Percentiles rank a stretch among this genome's conserved stretches.
Evolutionary conservation across 2,329 filamentous ascomycete species (phyloP).

Genomic region (Sphaerostilbella broomeana): DNA sequence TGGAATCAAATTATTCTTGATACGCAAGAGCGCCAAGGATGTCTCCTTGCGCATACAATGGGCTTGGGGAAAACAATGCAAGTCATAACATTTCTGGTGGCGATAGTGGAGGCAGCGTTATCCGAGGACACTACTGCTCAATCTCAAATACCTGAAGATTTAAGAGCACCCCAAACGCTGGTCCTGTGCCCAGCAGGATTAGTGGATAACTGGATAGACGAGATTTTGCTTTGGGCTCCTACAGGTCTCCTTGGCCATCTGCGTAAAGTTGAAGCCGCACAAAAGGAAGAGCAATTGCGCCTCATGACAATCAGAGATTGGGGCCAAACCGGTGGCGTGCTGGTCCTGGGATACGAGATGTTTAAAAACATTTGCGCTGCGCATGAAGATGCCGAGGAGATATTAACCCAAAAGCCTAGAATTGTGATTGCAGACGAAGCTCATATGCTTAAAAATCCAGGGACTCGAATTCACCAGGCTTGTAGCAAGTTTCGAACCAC

Average conservation of each 20-base stretch:
- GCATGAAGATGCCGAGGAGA: conserved; percentile 25
- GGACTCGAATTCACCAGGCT: conserved; percentile 44
- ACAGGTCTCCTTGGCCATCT: conserved; percentile 47
- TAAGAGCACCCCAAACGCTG: conserved; percentile 59
- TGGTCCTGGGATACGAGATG: conserved; percentile 71
- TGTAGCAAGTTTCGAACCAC: conserved; percentile 57
- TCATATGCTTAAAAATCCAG: conserved; percentile 66
- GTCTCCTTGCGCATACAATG: conserved; percentile 83
- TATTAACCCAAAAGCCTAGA: conserved; percentile 55
- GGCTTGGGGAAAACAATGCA: conserved; percentile 92
- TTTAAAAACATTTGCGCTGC: conserved; percentile 15
- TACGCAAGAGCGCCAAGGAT: conserved; percentile 57
- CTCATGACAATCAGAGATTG: conserved; percentile 47
- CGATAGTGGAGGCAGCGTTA: conserved; percentile 58
- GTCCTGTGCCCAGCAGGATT: conserved; percentile 70
- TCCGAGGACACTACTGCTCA: conserved; percentile 52
- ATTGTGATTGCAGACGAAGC: conserved; percentile 83
- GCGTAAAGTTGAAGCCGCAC: conserved; percentile 44
- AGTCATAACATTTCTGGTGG: conserved; percentile 73
- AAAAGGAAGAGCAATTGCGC: conserved; percentile 32
- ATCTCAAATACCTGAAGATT: conserved; percentile 59
- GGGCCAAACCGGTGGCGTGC: conserved; percentile 59
- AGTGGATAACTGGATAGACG: conserved; percentile 77
- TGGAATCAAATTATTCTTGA: conserved; percentile 75
- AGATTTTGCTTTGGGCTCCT: conserved; percentile 65